A percentile compares a stretch with the other conserved stretches of the same genome.
phyloP scores from a whole-genome alignment of 495 filamentous ascomycete genomes.

The Penicillium ochrochloron region DNA sequence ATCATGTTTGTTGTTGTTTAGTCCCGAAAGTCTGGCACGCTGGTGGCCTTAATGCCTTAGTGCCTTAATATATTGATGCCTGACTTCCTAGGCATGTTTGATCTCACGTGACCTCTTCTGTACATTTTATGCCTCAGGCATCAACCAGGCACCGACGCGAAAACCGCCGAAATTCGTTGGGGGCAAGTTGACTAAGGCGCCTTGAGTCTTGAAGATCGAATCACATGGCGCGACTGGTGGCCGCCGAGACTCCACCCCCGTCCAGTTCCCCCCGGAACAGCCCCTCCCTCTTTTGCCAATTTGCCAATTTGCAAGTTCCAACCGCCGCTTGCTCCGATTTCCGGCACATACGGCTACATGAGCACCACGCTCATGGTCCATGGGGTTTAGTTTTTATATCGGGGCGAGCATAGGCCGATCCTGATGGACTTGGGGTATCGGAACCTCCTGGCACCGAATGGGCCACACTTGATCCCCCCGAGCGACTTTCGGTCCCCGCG shows the following conservation, averaged over 20 bases:
- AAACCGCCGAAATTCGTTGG: conserved; percentile 18
- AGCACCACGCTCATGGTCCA: conserved; percentile 31
- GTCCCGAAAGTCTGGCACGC: too few relatives aligned
- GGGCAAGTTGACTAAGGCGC: neutral
- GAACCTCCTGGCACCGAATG: conserved; percentile 46
- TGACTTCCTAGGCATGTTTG: neutral
- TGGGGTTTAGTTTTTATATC: conserved; percentile 38
- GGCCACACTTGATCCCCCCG: conserved; percentile 39
- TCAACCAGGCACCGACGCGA: neutral
- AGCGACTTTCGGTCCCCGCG: conserved; percentile 52
- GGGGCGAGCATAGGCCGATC: conserved; percentile 40
- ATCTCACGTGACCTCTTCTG: neutral
- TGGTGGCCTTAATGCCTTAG: neutral
- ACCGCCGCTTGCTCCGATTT: conserved; percentile 49
- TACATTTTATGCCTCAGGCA: conserved; percentile 13
- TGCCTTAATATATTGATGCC: neutral
- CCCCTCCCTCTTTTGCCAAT: conserved; percentile 14
- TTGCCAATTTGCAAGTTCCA: conserved; percentile 4
- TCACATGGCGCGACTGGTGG: neutral
- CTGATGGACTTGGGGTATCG: conserved; percentile 51
- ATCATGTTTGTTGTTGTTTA: neutral
- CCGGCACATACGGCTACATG: conserved; percentile 40
- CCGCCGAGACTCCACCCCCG: conserved; percentile 9
- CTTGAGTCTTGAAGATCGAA: neutral
- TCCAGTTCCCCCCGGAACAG: conserved; percentile 9